Percentiles rank a stretch among this genome's conserved stretches.
Conservation (phyloP, 345 rosid species). For the Isatis tinctoria region DNA sequence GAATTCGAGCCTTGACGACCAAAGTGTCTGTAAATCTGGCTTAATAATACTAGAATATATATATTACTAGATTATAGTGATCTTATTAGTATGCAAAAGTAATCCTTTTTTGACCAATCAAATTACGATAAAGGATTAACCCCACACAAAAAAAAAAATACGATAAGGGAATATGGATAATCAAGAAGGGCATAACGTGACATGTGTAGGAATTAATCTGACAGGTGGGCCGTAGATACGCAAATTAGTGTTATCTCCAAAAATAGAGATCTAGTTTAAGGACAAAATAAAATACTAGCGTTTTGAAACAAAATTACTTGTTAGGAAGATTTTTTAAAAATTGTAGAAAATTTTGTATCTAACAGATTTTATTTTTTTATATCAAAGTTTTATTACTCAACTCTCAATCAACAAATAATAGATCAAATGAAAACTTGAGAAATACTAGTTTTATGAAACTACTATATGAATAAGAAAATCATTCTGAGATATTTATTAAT, state of each 20-base stretch:
- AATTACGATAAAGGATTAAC: not conserved
- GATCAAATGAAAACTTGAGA: too few species aligned
- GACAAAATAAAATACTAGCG: not conserved
- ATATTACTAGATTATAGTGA: not conserved
- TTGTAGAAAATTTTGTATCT: not conserved
- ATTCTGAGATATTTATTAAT: not conserved
- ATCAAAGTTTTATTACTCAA: not conserved
- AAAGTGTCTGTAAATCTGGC: not conserved
- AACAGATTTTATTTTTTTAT: not conserved
- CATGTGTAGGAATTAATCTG: not conserved
- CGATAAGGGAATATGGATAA: not conserved
- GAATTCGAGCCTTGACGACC: not conserved
- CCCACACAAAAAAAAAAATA: not conserved
- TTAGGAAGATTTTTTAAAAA: not conserved
- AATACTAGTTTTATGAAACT: too few species aligned
- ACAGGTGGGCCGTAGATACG: not conserved
- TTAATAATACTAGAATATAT: not conserved
- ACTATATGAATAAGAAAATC: not conserved
- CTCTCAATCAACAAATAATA: too few species aligned
- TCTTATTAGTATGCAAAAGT: not conserved
- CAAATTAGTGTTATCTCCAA: too few species aligned
- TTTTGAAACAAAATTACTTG: not conserved
- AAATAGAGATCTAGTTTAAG: not conserved
- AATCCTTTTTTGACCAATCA: not conserved
- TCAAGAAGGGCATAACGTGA: not conserved